phyloP scores from a whole-genome alignment of 1,139 yeast species.

The Arxiozyma heterogenica region DNA sequence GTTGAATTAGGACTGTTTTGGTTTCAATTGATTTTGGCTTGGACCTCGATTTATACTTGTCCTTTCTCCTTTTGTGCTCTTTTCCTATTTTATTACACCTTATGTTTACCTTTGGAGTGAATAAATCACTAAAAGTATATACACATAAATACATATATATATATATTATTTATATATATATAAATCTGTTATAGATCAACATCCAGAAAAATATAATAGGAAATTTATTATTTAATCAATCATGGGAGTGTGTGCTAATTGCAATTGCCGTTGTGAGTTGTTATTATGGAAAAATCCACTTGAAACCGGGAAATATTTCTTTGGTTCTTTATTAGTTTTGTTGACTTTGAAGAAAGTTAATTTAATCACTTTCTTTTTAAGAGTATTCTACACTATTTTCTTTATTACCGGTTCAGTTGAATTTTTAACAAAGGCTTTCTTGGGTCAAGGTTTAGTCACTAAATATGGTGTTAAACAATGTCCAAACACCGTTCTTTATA shows the following conservation, averaged over 20 bases:
- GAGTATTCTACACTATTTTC: conserved; percentile 29
- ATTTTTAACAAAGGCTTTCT: conserved; percentile 53
- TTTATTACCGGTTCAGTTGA: conserved; percentile 59
- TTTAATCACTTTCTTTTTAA: conserved; percentile 60
- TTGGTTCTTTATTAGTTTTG: conserved; percentile 50
- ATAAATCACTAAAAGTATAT: too few relatives aligned
- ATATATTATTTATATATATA: background rate
- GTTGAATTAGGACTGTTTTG: too few relatives aligned
- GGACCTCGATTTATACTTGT: too few relatives aligned
- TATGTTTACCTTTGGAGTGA: too few relatives aligned
- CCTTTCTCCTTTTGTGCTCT: background rate
- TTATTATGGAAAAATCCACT: conserved; percentile 81
- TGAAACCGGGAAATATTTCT: conserved; percentile 70
- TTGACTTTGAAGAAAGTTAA: conserved; percentile 61
- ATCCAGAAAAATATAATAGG: background rate
- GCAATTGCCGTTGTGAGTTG: conserved; percentile 33
- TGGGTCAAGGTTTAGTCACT: conserved; percentile 66
- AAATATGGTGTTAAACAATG: conserved; percentile 33
- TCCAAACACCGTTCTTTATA: conserved; percentile 30
- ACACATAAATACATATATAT: background rate
- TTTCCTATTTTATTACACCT: too few relatives aligned
- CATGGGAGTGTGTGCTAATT: conserved; percentile 3
- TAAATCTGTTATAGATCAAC: background rate
- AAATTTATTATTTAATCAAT: background rate
- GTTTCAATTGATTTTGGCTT: too few relatives aligned